Conservation (phyloP, 345 rosid genomes). For the Ceriops zippeliana region DNA sequence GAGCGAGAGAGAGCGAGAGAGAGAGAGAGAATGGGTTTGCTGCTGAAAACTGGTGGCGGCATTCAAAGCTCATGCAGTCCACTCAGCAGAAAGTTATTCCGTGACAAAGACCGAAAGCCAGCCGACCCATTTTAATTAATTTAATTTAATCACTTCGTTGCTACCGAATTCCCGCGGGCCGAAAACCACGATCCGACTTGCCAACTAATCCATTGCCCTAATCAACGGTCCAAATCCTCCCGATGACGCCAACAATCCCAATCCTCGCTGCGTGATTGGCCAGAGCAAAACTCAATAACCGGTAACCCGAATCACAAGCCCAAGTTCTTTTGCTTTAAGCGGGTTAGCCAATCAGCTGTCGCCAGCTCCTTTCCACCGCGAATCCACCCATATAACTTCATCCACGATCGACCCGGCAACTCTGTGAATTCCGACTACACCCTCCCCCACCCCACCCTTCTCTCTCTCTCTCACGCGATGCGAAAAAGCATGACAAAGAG, state of each 20-base stretch:
- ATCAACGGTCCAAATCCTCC: constrained; percentile 13
- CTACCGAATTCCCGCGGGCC: background rate
- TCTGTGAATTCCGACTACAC: background rate
- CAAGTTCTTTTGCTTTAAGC: too few relatives aligned
- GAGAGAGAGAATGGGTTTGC: too few relatives aligned
- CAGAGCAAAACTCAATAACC: constrained; percentile 4
- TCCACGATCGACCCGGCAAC: background rate
- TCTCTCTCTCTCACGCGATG: too few relatives aligned
- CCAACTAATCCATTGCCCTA: background rate
- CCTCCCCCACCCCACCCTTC: background rate
- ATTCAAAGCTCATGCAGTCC: too few relatives aligned
- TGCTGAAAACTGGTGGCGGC: too few relatives aligned
- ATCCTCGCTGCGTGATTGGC: constrained; percentile 15
- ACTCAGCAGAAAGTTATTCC: too few relatives aligned
- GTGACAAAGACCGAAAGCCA: too few relatives aligned
- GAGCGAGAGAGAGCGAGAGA: too few relatives aligned
- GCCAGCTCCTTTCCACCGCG: background rate
- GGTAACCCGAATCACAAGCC: background rate
- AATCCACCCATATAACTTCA: background rate
- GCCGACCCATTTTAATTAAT: too few relatives aligned
- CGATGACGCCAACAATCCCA: constrained; percentile 13
- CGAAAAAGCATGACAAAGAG: too few relatives aligned
- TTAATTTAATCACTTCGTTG: too few relatives aligned
- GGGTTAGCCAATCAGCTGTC: background rate
- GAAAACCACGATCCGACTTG: background rate